These are phyloP conservation scores for Cyberlindnera misumaiensis DNA, from an alignment of 805 yeast genomes.

Conservation along the genomic window DNA sequence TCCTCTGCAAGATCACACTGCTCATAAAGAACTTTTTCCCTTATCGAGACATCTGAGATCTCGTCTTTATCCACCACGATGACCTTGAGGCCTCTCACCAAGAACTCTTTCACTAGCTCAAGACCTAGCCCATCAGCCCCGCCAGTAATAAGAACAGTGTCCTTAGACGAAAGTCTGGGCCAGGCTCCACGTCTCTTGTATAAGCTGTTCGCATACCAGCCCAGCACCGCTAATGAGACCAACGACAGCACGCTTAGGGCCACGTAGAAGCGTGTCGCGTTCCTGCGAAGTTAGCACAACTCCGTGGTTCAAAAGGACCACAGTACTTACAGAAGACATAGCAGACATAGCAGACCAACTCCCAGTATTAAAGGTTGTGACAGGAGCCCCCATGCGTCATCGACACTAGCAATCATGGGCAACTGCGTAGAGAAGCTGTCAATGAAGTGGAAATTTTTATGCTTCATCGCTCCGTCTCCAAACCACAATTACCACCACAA, in stretches of 20 bases:
- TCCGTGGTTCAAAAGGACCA: no score
- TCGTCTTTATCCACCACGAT: slow-evolving; percentile 25
- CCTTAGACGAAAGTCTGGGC: slow-evolving; percentile 9
- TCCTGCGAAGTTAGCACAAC: no score
- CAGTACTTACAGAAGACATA: neutral
- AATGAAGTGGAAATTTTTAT: neutral
- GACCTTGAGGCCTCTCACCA: slow-evolving; percentile 14
- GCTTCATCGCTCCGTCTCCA: neutral
- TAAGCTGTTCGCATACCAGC: slow-evolving; percentile 2
- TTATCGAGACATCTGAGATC: slow-evolving; percentile 5
- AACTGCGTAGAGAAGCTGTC: no score
- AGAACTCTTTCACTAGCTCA: slow-evolving; percentile 19
- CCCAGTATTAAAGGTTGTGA: no score
- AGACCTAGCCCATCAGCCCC: slow-evolving; percentile 33
- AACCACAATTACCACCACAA: neutral
- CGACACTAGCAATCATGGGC: no score
- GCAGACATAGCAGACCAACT: neutral
- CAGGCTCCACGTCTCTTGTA: slow-evolving; percentile 20
- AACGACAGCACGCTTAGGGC: no score
- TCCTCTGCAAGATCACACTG: slow-evolving; percentile 62
- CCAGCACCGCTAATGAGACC: no score
- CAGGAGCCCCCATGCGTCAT: no score
- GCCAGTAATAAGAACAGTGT: slow-evolving; percentile 29
- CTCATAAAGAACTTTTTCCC: slow-evolving; percentile 34
- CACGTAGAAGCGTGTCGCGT: no score